Base-by-base conservation (phyloP, 495 filamentous ascomycete species). In the Aeminium ludgeri region DNA sequence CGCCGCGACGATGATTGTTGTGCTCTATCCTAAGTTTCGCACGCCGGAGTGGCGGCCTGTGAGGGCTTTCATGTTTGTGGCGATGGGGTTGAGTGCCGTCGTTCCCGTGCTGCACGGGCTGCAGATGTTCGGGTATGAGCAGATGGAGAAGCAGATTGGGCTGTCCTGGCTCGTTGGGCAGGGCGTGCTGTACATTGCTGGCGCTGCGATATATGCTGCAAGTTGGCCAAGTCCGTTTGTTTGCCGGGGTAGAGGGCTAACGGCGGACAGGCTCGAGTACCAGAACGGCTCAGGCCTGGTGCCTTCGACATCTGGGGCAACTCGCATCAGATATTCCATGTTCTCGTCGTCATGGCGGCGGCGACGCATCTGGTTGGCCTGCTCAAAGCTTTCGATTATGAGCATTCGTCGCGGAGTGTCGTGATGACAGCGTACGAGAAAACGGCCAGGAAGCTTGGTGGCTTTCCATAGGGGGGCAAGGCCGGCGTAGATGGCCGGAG, bases 51-150 rank as follows among this genome's bases (percentile, higher is more conserved):
- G 77, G 73, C 68, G 87, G 11, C 82, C 83, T 11, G 85, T 91
- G 56, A 75, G 89, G 30, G 85, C 91, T 8, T 63, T 68, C 40
- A 92, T 96, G 84, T 97, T 95, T 57, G 77, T 93, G 30, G 72
- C 70, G 19, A 79, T 96, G 63, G 89, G 89, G 8, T 62, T 85
- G 32, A 93, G 82, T 10, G 85, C 81, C 6, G 63, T 86, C 15
- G 65, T 94, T 38, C 89, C 89, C 0, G 72, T 83, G 15, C 32
- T 83, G 34, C 84, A 93, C 54, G 84, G 80, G 11, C 34, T 89
- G 27, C 40, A 47, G 15, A 52, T 80, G 10, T 82, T 80, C 52
- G 78, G 78, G 8, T 36, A 63, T 11, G 53, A 55, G 12, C 61
- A 65, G 40, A 66, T 82, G 53, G 65, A 76, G 20, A 60, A 73